Evolutionary conservation across 352 stramenopile species (phyloP).

Genomic region (Phytopythium vexans): DNA sequence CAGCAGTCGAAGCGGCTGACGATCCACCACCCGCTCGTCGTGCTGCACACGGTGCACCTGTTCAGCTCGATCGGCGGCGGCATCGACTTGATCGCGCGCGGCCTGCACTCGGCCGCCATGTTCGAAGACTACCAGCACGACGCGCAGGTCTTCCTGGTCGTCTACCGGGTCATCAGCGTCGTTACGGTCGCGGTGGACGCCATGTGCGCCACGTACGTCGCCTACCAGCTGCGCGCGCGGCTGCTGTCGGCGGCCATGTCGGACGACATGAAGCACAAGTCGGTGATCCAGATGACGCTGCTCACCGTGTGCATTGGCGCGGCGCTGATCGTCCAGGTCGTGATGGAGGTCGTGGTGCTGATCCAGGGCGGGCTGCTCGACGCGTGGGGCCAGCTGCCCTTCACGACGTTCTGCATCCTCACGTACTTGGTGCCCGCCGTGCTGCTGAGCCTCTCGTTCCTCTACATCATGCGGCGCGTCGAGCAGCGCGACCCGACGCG

Average conservation of each 20-base stretch:
- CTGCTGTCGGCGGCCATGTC: constrained; percentile 61
- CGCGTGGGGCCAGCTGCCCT: constrained; percentile 7
- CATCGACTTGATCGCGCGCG: constrained; percentile 25
- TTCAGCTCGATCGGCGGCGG: constrained; percentile 27
- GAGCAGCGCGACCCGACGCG: constrained; percentile 54
- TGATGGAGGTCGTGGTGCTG: constrained; percentile 51
- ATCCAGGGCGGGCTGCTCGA: constrained; percentile 15
- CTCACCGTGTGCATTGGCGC: constrained; percentile 41
- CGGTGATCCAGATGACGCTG: constrained; percentile 64
- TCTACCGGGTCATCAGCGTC: constrained; percentile 42
- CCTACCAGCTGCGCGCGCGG: constrained; percentile 36
- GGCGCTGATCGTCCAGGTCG: constrained; percentile 39
- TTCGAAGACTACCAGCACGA: constrained; percentile 22
- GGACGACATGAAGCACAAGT: constrained; percentile 76
- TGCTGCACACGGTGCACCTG: constrained; percentile 56
- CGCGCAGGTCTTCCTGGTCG: constrained; percentile 17
- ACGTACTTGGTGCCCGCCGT: constrained; percentile 54
- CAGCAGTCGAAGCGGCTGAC: constrained; percentile 45
- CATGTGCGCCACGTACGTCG: constrained; percentile 37
- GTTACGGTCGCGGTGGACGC: constrained; percentile 42
- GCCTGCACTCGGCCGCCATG: constrained; percentile 12
- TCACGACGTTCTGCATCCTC: constrained; percentile 38
- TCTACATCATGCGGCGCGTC: constrained; percentile 76
- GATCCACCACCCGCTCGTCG: constrained; percentile 50
- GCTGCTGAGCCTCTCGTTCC: constrained; percentile 52